Evolutionary conservation across 2,329 filamentous ascomycete species (phyloP).

Genomic region (Fusarium subglutinans): DNA sequence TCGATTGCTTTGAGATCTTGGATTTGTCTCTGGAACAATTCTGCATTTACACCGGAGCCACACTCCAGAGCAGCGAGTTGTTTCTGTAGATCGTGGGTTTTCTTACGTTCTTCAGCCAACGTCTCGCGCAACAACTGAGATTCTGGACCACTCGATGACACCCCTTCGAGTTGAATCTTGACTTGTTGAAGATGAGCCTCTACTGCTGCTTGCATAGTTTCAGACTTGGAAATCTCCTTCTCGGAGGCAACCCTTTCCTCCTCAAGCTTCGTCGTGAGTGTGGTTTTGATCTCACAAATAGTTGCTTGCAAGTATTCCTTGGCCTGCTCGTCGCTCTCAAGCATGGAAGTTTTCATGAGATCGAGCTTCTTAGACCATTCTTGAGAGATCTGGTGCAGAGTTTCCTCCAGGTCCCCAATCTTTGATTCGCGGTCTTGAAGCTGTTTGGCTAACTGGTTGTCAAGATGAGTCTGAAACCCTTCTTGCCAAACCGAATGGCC

Average conservation of each 20-base stretch:
- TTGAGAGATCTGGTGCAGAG: slow-evolving; percentile 25
- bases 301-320: slow-evolving; percentile 29
- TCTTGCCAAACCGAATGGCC: slow-evolving; percentile 5
- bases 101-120: slow-evolving; percentile 22
- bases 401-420: slow-evolving; percentile 35
- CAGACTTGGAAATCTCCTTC: slow-evolving; percentile 18
- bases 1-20: slow-evolving; percentile 44
- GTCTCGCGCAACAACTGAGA: slow-evolving; percentile 6
- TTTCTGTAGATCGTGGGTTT: slow-evolving; percentile 15
- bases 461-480: slow-evolving; percentile 5
- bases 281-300: slow-evolving; percentile 28
- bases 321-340: slow-evolving; percentile 16
- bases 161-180: slow-evolving; percentile 21
- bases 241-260: slow-evolving; percentile 34
- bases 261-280: slow-evolving; percentile 38
- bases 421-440: slow-evolving; percentile 32
- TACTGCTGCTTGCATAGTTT: slow-evolving; percentile 19
- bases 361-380: slow-evolving; percentile 34
- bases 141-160: background rate
- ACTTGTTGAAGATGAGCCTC: slow-evolving; percentile 36
- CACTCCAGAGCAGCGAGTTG: slow-evolving; percentile 37
- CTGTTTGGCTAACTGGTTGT: slow-evolving; percentile 23
- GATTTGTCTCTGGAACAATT: slow-evolving; percentile 41
- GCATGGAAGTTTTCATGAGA: slow-evolving; percentile 6
- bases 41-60: slow-evolving; percentile 24